These are phyloP conservation scores for Lizanozyma gosingica DNA, from an alignment of 1,139 yeast genomes.

Conservation along the genomic window DNA sequence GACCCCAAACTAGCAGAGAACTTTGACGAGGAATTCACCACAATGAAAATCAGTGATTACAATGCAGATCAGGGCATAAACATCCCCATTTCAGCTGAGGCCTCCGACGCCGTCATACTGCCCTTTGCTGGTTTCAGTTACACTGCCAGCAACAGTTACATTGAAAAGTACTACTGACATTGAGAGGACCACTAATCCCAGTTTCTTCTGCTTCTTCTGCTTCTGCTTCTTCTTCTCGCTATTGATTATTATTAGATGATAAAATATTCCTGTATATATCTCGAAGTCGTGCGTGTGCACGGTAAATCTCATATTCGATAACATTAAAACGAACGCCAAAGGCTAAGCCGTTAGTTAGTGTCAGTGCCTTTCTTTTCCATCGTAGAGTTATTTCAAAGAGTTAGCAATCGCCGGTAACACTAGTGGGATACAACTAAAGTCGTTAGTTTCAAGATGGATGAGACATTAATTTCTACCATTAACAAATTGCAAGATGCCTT, in stretches of 20 bases:
- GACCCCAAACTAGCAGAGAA: constrained; percentile 87
- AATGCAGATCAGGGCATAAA: constrained; percentile 1
- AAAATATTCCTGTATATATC: neutral
- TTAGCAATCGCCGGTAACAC: no score
- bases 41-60: constrained; percentile 30
- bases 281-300: neutral
- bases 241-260: no score
- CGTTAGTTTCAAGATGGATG: constrained; percentile 60
- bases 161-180: constrained; percentile 9
- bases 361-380: no score
- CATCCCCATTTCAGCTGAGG: constrained; percentile 1
- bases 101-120: no score
- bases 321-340: neutral
- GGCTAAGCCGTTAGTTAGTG: neutral
- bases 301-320: neutral
- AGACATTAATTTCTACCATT: constrained; percentile 79
- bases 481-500: constrained; percentile 90
- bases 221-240: constrained; percentile 6
- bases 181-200: constrained; percentile 1
- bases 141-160: constrained; percentile 22
- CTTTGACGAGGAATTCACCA: constrained; percentile 81
- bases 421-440: no score
- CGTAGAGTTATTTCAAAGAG: no score
- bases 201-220: constrained; percentile 7
- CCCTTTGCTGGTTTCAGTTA: constrained; percentile 24